Evolutionary conservation across 352 stramenopile genomes (phyloP).

Genomic region (Phytophthora aleatoria): DNA sequence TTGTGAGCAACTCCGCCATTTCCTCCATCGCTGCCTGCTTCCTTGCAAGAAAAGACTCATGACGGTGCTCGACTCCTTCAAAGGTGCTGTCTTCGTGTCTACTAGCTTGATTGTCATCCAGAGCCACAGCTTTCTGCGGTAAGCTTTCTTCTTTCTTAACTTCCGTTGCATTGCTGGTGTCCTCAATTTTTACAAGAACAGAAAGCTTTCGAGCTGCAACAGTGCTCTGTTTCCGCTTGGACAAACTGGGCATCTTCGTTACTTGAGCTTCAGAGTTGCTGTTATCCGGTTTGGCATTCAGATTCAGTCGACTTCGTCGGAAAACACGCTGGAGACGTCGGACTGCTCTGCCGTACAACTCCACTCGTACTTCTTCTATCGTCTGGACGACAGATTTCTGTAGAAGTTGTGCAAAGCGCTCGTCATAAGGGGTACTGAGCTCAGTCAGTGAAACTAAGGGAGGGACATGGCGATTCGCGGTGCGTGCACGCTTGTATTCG

Average conservation of each 20-base stretch:
- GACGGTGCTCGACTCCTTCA: slow-evolving; percentile 15
- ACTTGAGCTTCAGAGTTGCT: slow-evolving; percentile 5
- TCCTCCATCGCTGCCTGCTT: slow-evolving; percentile 29
- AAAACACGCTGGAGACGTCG: slow-evolving; percentile 71
- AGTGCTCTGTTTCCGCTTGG: slow-evolving; percentile 21
- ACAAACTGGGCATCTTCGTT: slow-evolving; percentile 28
- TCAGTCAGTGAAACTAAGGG: slow-evolving; percentile 50
- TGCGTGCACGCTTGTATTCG: slow-evolving; percentile 73
- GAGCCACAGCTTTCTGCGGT: slow-evolving; percentile 9
- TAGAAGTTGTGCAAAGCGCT: slow-evolving; percentile 50
- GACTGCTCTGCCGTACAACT: slow-evolving; percentile 63
- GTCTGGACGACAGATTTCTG: slow-evolving; percentile 49
- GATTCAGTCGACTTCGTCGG: slow-evolving; percentile 41
- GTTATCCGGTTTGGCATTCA: slow-evolving; percentile 9
- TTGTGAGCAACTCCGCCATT: slow-evolving; percentile 35
- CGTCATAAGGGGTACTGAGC: slow-evolving; percentile 48
- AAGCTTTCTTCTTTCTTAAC: slow-evolving; percentile 6
- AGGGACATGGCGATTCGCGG: slow-evolving; percentile 62
- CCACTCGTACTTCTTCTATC: slow-evolving; percentile 64
- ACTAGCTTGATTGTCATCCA: slow-evolving; percentile 14
- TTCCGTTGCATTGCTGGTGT: slow-evolving; percentile 6
- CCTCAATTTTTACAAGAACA: slow-evolving; percentile 24
- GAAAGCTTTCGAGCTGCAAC: slow-evolving; percentile 18
- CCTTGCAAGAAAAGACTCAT: slow-evolving; percentile 29
- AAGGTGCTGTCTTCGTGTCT: slow-evolving; percentile 11